phyloP scores from a whole-genome alignment of 2,329 filamentous ascomycete species.

The Phyllosticta citriasiana region DNA sequence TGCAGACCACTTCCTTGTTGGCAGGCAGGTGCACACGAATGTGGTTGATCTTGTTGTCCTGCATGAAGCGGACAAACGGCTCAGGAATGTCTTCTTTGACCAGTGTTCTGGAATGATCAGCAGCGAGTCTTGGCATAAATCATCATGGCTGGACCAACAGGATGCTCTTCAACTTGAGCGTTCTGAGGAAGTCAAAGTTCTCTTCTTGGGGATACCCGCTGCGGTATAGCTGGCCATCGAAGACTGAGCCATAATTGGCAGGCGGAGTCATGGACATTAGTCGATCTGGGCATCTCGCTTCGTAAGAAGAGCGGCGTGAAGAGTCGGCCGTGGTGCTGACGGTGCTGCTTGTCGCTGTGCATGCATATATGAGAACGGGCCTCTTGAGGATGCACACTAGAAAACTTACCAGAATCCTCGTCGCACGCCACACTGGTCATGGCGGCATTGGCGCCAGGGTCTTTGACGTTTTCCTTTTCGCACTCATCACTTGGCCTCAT shows the following conservation, averaged over 20 bases:
- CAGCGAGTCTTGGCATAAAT: conserved; percentile 16
- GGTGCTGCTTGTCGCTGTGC: background rate
- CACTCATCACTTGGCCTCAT: background rate
- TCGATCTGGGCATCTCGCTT: conserved; percentile 21
- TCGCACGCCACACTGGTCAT: background rate
- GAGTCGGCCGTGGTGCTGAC: conserved; percentile 4
- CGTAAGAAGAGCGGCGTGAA: conserved; percentile 8
- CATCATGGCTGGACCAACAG: conserved; percentile 44
- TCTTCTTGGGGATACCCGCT: conserved; percentile 67
- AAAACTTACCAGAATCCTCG: background rate
- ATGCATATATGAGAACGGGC: background rate
- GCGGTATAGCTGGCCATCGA: conserved; percentile 63
- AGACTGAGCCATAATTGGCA: conserved; percentile 66
- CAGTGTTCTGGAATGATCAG: conserved; percentile 35
- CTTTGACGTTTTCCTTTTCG: background rate
- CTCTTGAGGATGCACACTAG: background rate
- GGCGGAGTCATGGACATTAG: conserved; percentile 40
- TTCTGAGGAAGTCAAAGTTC: conserved; percentile 60
- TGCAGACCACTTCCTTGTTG: conserved; percentile 61
- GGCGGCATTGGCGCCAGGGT: background rate
- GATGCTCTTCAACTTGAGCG: conserved; percentile 65
- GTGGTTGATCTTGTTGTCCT: conserved; percentile 58
- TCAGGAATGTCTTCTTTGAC: conserved; percentile 39
- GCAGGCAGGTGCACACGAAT: conserved; percentile 68
- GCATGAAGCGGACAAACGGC: conserved; percentile 52